A percentile compares a stretch with the other conserved stretches of the same genome.
phyloP scores from a whole-genome alignment of 805 yeast genomes.

The Candida easanensis region DNA sequence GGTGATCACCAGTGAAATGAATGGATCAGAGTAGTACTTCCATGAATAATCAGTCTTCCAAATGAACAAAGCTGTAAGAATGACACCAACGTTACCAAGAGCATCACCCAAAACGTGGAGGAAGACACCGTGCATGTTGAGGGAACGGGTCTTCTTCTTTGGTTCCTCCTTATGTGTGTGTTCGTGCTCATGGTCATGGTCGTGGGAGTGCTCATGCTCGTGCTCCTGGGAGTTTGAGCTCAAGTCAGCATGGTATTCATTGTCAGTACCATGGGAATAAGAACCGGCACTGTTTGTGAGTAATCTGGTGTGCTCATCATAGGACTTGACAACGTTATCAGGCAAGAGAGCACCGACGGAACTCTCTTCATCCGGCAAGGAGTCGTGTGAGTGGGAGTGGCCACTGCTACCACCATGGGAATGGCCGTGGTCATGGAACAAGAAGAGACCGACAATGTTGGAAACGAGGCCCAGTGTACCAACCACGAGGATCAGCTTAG shows the following conservation, averaged over 20 bases:
- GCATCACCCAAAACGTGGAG: constrained; percentile 96
- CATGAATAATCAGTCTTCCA: constrained; percentile 92
- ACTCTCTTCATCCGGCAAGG: constrained; percentile 24
- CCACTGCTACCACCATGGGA: constrained; percentile 41
- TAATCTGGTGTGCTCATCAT: constrained; percentile 21
- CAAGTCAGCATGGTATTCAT: constrained; percentile 19
- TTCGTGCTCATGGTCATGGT: constrained; percentile 1
- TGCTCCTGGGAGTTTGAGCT: background rate
- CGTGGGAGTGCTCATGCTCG: constrained; percentile 5
- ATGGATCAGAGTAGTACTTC: constrained; percentile 84
- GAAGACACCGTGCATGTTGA: constrained; percentile 97
- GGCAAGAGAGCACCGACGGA: constrained; percentile 39
- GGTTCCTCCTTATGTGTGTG: constrained; percentile 9
- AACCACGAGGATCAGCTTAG: constrained; percentile 76
- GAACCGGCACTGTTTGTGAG: constrained; percentile 4
- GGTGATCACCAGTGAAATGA: constrained; percentile 82
- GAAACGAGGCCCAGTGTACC: constrained; percentile 83
- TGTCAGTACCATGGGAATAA: constrained; percentile 22
- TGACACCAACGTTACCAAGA: constrained; percentile 91
- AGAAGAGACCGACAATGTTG: constrained; percentile 75
- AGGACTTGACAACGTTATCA: constrained; percentile 42
- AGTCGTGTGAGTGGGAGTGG: constrained; percentile 34
- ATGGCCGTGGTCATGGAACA: constrained; percentile 87
- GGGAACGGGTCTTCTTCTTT: constrained; percentile 45
- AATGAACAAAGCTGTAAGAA: constrained; percentile 81